Conservation (phyloP, 2,329 filamentous ascomycete species). For the Lasiodiplodia gonubiensis region DNA sequence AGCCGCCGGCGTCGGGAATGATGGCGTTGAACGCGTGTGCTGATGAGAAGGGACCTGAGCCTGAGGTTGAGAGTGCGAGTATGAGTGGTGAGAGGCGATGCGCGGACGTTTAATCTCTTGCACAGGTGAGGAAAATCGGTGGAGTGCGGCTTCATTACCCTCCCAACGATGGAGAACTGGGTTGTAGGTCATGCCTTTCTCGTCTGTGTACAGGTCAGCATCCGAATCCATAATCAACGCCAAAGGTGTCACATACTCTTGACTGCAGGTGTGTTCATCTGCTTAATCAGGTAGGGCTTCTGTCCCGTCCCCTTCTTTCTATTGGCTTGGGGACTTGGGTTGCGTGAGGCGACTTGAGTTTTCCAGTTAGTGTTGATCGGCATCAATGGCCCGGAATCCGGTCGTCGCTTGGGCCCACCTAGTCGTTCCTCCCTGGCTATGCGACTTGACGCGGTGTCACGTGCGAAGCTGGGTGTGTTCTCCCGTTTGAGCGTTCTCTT, state of each 20-base stretch:
- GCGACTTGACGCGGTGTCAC: slow-evolving; percentile 69
- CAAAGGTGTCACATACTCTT: slow-evolving; percentile 68
- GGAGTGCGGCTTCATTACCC: slow-evolving; percentile 87
- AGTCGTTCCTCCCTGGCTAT: slow-evolving; percentile 68
- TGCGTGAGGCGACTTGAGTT: slow-evolving; percentile 58
- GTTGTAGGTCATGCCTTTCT: slow-evolving; percentile 97
- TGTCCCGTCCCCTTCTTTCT: slow-evolving; percentile 60
- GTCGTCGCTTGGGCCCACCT: slow-evolving; percentile 50
- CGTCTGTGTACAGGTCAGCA: slow-evolving; percentile 57
- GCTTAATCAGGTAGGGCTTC: slow-evolving; percentile 89
- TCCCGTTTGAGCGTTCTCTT: slow-evolving; percentile 59
- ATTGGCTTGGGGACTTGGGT: slow-evolving; percentile 56
- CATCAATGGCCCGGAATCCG: slow-evolving; percentile 55
- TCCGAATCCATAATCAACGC: slow-evolving; percentile 13
- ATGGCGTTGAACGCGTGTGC: slow-evolving; percentile 44
- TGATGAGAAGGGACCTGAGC: slow-evolving; percentile 32
- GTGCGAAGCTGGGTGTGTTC: slow-evolving; percentile 66
- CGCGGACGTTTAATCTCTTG: slow-evolving; percentile 48
- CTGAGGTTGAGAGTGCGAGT: slow-evolving; percentile 33
- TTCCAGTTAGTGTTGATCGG: slow-evolving; percentile 66
- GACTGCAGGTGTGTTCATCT: slow-evolving; percentile 75
- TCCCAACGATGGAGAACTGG: slow-evolving; percentile 88
- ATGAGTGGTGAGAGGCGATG: slow-evolving; percentile 40
- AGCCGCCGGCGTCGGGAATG: slow-evolving; percentile 37
- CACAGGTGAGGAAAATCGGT: slow-evolving; percentile 71